These are phyloP conservation scores for Pistacia atlantica DNA, from an alignment of 345 rosid genomes.

Conservation along the genomic window DNA sequence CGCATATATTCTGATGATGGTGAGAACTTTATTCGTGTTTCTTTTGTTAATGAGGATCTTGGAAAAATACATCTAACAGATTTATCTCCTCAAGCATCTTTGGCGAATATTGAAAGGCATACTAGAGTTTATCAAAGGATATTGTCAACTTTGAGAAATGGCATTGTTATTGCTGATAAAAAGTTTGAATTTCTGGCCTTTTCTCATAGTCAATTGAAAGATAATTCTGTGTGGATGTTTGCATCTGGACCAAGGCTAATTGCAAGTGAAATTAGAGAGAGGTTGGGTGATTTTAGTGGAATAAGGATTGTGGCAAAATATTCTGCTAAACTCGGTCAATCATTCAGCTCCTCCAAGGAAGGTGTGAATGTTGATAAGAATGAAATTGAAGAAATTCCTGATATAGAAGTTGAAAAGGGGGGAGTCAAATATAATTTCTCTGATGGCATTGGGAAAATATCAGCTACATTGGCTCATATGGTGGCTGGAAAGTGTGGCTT, in stretches of 20 bases:
- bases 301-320: slow-evolving; percentile 62
- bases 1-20: slow-evolving; percentile 37
- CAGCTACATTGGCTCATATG: slow-evolving; percentile 38
- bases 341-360: slow-evolving; percentile 59
- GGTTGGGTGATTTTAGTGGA: slow-evolving; percentile 42
- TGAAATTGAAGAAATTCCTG: slow-evolving; percentile 52
- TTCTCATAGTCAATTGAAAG: slow-evolving; percentile 53
- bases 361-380: slow-evolving; percentile 32
- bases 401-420: slow-evolving; percentile 29
- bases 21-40: slow-evolving; percentile 48
- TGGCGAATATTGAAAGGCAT: slow-evolving; percentile 16
- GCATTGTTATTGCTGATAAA: slow-evolving; percentile 41
- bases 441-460: slow-evolving; percentile 25
- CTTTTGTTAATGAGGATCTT: slow-evolving; percentile 54
- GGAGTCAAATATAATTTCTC: slow-evolving; percentile 36
- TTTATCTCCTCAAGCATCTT: slow-evolving; percentile 17
- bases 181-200: slow-evolving; percentile 63
- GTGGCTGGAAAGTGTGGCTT: slow-evolving; percentile 49
- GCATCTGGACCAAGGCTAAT: slow-evolving; percentile 14
- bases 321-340: slow-evolving; percentile 48
- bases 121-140: slow-evolving; percentile 47
- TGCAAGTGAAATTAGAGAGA: slow-evolving; percentile 40
- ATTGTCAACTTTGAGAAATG: slow-evolving; percentile 39
- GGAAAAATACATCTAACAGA: slow-evolving; percentile 33
- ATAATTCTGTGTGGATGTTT: slow-evolving; percentile 61